These are phyloP conservation scores for Pleurostoma richardsiae DNA, from an alignment of 2,329 filamentous ascomycete species.

Conservation along the genomic window DNA sequence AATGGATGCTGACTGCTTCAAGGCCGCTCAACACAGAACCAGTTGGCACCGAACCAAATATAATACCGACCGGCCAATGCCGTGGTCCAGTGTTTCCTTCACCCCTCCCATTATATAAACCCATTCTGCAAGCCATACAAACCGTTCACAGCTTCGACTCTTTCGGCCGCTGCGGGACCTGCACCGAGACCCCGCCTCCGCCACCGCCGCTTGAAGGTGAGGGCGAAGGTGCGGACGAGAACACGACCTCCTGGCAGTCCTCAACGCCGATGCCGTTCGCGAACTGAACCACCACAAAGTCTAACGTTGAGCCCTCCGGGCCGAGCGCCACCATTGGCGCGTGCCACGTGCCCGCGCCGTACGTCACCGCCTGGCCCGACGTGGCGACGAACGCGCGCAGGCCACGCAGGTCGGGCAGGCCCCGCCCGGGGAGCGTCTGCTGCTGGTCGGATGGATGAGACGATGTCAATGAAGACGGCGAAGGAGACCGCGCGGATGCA, in stretches of 20 bases:
- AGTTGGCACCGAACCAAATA: too few species aligned
- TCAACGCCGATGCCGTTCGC: slow-evolving; percentile 76
- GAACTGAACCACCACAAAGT: slow-evolving; percentile 88
- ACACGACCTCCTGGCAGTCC: slow-evolving; percentile 78
- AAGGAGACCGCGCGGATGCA: too few species aligned
- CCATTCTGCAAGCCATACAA: too few species aligned
- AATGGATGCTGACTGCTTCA: too few species aligned
- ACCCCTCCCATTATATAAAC: too few species aligned
- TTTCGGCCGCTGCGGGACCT: neutral
- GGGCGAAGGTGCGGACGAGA: slow-evolving; percentile 11
- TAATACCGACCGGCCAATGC: too few species aligned
- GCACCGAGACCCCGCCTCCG: neutral
- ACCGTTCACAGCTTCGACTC: neutral
- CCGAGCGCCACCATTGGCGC: slow-evolving; percentile 92
- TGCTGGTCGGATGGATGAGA: neutral
- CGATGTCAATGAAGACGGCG: too few species aligned
- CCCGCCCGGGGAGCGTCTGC: slow-evolving; percentile 48
- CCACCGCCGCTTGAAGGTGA: neutral
- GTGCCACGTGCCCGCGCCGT: slow-evolving; percentile 89
- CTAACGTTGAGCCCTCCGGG: slow-evolving; percentile 49
- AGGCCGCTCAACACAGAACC: too few species aligned
- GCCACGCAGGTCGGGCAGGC: slow-evolving; percentile 66
- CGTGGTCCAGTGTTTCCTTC: too few species aligned
- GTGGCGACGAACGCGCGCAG: slow-evolving; percentile 75
- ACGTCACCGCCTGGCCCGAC: slow-evolving; percentile 81